Evolutionary conservation across 73 alveolate genomes (phyloP), one percentile per base, ranked within the genome.

Genomic region (Paramecium sexaurelia): DNA sequence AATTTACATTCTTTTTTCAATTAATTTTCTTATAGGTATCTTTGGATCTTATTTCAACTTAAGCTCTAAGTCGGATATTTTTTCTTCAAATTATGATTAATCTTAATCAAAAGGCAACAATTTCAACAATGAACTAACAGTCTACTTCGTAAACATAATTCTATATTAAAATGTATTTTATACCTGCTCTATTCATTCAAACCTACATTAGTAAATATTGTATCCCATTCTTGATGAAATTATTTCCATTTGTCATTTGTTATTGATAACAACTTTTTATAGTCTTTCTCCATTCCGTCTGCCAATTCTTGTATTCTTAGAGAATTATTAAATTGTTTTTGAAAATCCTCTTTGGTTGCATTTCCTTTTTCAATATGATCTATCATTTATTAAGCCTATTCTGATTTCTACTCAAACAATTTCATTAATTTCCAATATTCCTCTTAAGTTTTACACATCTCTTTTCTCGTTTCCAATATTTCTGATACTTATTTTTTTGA

Each of bases 391-490:
- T 78, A 45, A 10, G 73, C 90, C 19, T 40, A 35, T 22, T 24
- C 36, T 19, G 90, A 78, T 45, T 39, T 24, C 29, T 41, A 37
- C 17, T 78, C 90, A 37, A 39, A 78, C 19, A 33, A 19, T 43
- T 40, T 39, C 90, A 78, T 78, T 43, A 41, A 43, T 78, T 45
- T 78, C 90, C 90, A 78, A 78, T 78, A 78, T 78, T 78, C 90
- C 41, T 78, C 90, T 24, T 78, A 78, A 2, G 61, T 40, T 24
- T 37, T 78, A n/a, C 73, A 41, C 90, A 78, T 78, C 29, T 22
- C 68, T 22, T 39, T 40, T 78, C 90, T 37, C 5, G 39, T 24
- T 20, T 78, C 55, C 15, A 17, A 15, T 15, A 78, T 40, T 29
- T 78, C 90, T 0, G 43, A 8, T 78, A 78, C 45, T 22, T 40